These are phyloP conservation scores for Acidiella bohemica DNA, from an alignment of 495 filamentous ascomycete species.

Conservation along the genomic window DNA sequence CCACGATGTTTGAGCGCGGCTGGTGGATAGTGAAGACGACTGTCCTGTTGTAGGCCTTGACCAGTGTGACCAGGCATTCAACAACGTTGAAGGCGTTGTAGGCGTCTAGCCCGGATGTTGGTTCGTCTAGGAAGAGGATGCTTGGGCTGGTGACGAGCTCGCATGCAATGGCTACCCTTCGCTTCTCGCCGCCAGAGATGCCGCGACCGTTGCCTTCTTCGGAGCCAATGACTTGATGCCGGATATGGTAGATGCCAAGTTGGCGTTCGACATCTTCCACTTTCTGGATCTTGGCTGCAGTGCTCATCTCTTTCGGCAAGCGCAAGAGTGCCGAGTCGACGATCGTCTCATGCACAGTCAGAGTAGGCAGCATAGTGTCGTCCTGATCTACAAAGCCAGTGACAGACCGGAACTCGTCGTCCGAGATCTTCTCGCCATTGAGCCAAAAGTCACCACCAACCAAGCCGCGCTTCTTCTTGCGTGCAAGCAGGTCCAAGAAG, in stretches of 20 bases:
- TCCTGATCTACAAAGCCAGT: conserved; percentile 97
- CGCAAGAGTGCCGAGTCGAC: conserved; percentile 83
- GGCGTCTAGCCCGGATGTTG: conserved; percentile 87
- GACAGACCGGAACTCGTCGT: conserved; percentile 77
- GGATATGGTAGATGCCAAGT: conserved; percentile 82
- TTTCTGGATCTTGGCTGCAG: conserved; percentile 68
- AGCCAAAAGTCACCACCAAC: conserved; percentile 78
- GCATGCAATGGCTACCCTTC: conserved; percentile 91
- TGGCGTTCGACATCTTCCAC: conserved; percentile 91
- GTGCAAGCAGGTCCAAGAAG: conserved; percentile 89
- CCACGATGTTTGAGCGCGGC: conserved; percentile 98
- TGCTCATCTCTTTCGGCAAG: conserved; percentile 80
- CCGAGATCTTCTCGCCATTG: conserved; percentile 79
- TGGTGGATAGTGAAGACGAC: conserved; percentile 98
- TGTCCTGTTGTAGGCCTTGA: conserved; percentile 89
- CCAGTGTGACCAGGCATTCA: conserved; percentile 86
- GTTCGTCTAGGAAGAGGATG: conserved; percentile 93
- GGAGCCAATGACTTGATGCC: conserved; percentile 89
- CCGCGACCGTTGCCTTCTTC: conserved; percentile 90
- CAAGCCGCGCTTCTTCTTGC: conserved; percentile 88
- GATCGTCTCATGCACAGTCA: conserved; percentile 97
- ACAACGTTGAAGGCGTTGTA: conserved; percentile 96
- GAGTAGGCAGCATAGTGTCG: conserved; percentile 90
- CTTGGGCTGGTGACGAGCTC: conserved; percentile 95
- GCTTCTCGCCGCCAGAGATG: conserved; percentile 93